Conservation (phyloP, 2,329 filamentous ascomycete genomes). For the Cladosporium halotolerans region DNA sequence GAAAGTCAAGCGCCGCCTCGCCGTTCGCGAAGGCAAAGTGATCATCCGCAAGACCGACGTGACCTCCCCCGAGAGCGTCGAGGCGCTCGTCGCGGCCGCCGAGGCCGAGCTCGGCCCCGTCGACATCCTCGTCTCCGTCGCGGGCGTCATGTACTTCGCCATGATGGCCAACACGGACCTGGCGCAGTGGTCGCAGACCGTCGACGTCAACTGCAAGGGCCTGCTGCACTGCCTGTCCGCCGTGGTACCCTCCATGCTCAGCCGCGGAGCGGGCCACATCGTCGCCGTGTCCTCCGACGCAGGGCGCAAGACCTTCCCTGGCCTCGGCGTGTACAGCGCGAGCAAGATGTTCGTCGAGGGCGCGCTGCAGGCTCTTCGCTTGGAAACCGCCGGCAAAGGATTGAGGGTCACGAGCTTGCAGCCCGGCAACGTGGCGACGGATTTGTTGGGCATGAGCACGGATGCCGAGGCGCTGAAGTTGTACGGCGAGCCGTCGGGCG, state of each 20-base stretch:
- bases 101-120: conserved; percentile 60
- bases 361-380: conserved; percentile 64
- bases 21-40: conserved; percentile 55
- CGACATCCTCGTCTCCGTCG: conserved; percentile 73
- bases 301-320: conserved; percentile 74
- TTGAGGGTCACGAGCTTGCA: conserved; percentile 69
- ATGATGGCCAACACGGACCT: conserved; percentile 72
- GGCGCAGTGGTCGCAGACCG: conserved; percentile 74
- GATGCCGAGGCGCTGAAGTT: conserved; percentile 72
- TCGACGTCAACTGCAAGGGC: conserved; percentile 83
- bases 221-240: conserved; percentile 66
- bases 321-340: conserved; percentile 73
- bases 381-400: conserved; percentile 70
- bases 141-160: conserved; percentile 83
- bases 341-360: conserved; percentile 83
- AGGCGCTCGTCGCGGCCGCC: conserved; percentile 56
- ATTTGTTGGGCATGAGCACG: conserved; percentile 67
- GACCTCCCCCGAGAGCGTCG: conserved; percentile 59
- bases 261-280: conserved; percentile 63
- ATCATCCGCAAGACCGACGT: conserved; percentile 67
- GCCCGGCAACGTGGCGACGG: conserved; percentile 70
- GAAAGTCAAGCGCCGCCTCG: conserved; percentile 56
- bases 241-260: conserved; percentile 65
- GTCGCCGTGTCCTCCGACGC: conserved; percentile 79
- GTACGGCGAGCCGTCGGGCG: conserved; percentile 68